phyloP scores from a whole-genome alignment of 73 alveolate genomes.

The Stentor coeruleus region DNA sequence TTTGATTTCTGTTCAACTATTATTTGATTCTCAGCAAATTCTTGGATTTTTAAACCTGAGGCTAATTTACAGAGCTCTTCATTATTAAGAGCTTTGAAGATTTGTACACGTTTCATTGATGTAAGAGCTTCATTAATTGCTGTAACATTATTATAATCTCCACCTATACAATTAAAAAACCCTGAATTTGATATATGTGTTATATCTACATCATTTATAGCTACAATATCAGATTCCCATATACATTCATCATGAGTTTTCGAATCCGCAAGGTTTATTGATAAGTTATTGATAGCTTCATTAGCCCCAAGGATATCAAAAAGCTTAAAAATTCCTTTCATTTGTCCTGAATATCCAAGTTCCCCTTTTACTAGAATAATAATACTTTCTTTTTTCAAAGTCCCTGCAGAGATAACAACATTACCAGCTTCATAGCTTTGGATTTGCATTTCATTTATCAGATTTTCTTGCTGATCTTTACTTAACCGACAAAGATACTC shows the following conservation, averaged over 20 bases:
- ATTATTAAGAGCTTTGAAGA: constrained; percentile 40
- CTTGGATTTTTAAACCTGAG: constrained; percentile 37
- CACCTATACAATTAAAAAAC: constrained; percentile 22
- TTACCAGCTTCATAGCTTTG: neutral
- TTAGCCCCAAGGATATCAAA: constrained; percentile 26
- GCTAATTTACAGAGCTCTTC: constrained; percentile 34
- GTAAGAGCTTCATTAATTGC: constrained; percentile 27
- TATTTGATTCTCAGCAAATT: constrained; percentile 43
- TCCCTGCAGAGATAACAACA: constrained; percentile 20
- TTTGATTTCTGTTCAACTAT: constrained; percentile 69
- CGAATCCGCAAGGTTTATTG: too few relatives aligned
- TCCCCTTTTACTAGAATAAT: constrained; percentile 20
- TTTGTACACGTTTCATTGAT: constrained; percentile 35
- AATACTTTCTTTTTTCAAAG: neutral
- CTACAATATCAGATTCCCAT: neutral
- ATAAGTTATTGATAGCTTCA: neutral
- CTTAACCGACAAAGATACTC: neutral
- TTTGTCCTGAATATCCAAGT: neutral
- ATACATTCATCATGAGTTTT: too few relatives aligned
- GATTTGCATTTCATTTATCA: neutral
- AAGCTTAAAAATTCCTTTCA: neutral
- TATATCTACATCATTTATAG: neutral
- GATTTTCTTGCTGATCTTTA: neutral
- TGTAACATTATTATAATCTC: constrained; percentile 29
- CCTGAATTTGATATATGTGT: neutral